A percentile compares a stretch with the other conserved stretches of the same genome.
Conservation (phyloP, 2,329 filamentous ascomycete genomes). For the Rosellinia necatrix region DNA sequence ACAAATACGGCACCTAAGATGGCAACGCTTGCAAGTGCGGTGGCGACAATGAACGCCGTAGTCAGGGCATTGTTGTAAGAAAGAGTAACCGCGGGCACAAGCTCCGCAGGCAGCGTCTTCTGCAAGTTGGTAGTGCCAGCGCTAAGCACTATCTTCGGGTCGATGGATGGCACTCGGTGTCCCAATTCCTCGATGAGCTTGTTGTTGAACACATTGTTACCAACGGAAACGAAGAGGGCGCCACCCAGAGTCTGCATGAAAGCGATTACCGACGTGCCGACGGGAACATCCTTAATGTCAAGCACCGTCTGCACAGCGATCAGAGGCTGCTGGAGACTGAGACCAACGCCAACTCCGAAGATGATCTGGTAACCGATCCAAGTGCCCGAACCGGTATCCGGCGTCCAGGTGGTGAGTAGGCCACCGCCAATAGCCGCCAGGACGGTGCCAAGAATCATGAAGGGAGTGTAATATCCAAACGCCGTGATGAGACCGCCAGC, state of each 20-base stretch:
- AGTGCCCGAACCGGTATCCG: constrained; percentile 35
- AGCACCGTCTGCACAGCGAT: constrained; percentile 49
- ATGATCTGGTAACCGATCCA: constrained; percentile 53
- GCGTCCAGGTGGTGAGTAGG: constrained; percentile 46
- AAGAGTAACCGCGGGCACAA: constrained; percentile 42
- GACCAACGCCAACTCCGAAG: constrained; percentile 47
- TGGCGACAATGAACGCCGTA: constrained; percentile 48
- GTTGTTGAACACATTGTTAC: constrained; percentile 57
- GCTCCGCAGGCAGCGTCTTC: constrained; percentile 35
- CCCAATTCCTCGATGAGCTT: constrained; percentile 47
- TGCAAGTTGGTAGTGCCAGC: constrained; percentile 47
- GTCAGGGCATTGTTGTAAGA: constrained; percentile 53
- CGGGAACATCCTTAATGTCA: constrained; percentile 36
- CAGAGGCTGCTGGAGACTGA: constrained; percentile 47
- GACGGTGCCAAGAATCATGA: constrained; percentile 46
- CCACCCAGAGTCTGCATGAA: constrained; percentile 51
- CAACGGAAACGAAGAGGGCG: constrained; percentile 56
- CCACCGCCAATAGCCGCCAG: constrained; percentile 43
- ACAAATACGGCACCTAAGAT: constrained; percentile 50
- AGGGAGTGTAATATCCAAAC: constrained; percentile 52
- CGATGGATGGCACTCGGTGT: constrained; percentile 42
- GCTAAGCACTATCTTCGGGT: constrained; percentile 40
- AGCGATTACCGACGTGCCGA: constrained; percentile 42
- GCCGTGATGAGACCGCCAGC: constrained; percentile 43
- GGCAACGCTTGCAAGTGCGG: constrained; percentile 50